Percentiles rank a stretch among this genome's conserved stretches.
These are phyloP conservation scores for Glarea lozoyensis DNA, from an alignment of 495 filamentous ascomycete genomes.

Conservation along the genomic window DNA sequence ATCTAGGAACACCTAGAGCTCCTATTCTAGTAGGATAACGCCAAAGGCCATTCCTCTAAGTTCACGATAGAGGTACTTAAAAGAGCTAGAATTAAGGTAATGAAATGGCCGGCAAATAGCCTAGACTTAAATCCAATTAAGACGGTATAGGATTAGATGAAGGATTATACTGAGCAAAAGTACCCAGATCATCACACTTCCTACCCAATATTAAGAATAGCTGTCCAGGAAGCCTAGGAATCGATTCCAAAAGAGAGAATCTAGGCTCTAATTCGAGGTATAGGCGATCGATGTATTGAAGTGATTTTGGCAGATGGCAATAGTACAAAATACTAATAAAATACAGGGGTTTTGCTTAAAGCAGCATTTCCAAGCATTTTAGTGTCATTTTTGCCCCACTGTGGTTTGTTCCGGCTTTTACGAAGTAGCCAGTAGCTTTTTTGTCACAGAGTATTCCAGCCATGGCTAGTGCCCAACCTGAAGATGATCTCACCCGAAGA, in stretches of 20 bases:
- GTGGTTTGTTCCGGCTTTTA: too few species aligned
- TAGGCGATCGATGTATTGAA: conserved; percentile 20
- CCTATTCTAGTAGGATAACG: conserved; percentile 20
- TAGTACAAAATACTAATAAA: conserved; percentile 20
- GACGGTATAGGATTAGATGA: conserved; percentile 24
- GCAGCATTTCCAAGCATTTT: too few species aligned
- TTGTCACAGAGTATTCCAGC: too few species aligned
- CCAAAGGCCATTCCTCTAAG: conserved; percentile 9
- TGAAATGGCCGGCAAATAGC: conserved; percentile 20
- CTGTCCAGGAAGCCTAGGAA: conserved; percentile 21
- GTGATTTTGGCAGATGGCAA: conserved; percentile 24
- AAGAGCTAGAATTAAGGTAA: conserved; percentile 9
- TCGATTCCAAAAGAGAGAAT: conserved; percentile 14
- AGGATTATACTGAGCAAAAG: conserved; percentile 11
- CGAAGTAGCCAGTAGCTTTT: too few species aligned
- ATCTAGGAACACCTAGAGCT: too few species aligned
- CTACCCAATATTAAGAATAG: conserved; percentile 11
- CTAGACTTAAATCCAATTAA: conserved; percentile 24
- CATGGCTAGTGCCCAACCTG: too few species aligned
- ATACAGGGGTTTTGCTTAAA: too few species aligned
- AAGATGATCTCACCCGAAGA: too few species aligned
- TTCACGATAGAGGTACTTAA: not conserved
- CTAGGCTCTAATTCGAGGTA: conserved; percentile 16
- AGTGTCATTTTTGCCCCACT: too few species aligned
- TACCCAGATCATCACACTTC: conserved; percentile 9